Conservation (phyloP, 805 yeast species). For the Candida berthetii region DNA sequence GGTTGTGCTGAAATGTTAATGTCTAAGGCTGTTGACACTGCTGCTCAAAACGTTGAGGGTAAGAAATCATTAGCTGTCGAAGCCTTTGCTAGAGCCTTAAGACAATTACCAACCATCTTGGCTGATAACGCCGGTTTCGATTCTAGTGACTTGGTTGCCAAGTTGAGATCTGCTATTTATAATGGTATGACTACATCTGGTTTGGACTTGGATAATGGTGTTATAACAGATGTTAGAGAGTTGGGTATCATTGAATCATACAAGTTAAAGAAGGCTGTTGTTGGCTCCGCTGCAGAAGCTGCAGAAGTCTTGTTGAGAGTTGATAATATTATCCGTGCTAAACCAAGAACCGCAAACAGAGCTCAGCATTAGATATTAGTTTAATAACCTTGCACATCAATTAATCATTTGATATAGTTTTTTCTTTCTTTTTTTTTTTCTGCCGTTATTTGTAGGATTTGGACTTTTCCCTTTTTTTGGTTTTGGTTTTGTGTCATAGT, state of each 20-base stretch:
- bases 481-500: no score
- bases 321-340: constrained; percentile 94
- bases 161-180: constrained; percentile 77
- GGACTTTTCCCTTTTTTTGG: no score
- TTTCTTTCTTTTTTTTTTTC: no score
- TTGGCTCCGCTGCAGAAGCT: constrained; percentile 94
- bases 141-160: constrained; percentile 85
- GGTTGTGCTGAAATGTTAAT: constrained; percentile 90
- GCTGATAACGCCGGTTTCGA: constrained; percentile 98
- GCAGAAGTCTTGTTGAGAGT: constrained; percentile 94
- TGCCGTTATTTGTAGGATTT: no score
- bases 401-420: not conserved
- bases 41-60: constrained; percentile 91
- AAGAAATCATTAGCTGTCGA: constrained; percentile 93
- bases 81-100: constrained; percentile 87
- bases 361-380: constrained; percentile 20
- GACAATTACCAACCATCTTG: constrained; percentile 91
- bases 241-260: constrained; percentile 89
- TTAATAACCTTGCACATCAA: not conserved
- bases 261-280: constrained; percentile 90
- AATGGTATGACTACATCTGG: constrained; percentile 92
- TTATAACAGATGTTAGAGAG: constrained; percentile 90
- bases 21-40: constrained; percentile 97
- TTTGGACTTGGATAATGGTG: constrained; percentile 78
- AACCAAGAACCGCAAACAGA: constrained; percentile 95